Conservation (phyloP, 768 basidiomycete genomes). For the Guyanaporus albipodus region DNA sequence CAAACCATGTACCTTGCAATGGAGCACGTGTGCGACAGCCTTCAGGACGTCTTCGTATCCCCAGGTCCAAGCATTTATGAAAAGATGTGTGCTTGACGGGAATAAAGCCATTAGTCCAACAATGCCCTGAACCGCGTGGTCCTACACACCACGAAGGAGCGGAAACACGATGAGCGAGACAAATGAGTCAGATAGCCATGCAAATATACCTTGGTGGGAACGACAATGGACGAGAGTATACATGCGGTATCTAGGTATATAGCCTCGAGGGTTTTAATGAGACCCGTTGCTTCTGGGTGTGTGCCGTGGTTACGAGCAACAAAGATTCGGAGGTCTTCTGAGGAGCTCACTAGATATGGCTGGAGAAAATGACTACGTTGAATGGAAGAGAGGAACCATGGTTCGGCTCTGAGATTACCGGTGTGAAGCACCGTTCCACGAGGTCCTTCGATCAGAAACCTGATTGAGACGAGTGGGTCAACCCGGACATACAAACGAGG, state of each 20-base stretch:
- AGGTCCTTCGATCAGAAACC: constrained; percentile 79
- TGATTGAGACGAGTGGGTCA: constrained; percentile 29
- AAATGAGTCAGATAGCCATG: no score
- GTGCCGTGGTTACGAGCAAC: constrained; percentile 24
- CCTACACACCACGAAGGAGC: constrained; percentile 36
- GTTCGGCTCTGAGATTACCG: constrained; percentile 89
- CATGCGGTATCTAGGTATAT: constrained; percentile 84
- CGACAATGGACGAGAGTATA: constrained; percentile 45
- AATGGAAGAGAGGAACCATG: constrained; percentile 68
- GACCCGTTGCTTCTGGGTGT: constrained; percentile 20
- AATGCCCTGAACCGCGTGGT: constrained; percentile 60
- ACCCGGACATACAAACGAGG: not conserved
- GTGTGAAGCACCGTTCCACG: constrained; percentile 81
- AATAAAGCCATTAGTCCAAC: constrained; percentile 69
- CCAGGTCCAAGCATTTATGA: constrained; percentile 93
- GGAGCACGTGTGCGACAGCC: constrained; percentile 64
- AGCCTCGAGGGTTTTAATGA: constrained; percentile 55
- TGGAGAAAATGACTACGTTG: constrained; percentile 66
- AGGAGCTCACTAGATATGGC: constrained; percentile 52
- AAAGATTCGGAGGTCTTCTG: constrained; percentile 22
- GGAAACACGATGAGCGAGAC: not conserved
- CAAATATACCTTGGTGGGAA: constrained; percentile 56
- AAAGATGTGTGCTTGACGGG: constrained; percentile 68
- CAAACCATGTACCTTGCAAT: constrained; percentile 43
- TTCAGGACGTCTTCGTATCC: constrained; percentile 93